A percentile compares a stretch with the other conserved stretches of the same genome.
Conservation (phyloP, 805 yeast genomes). For the Lachancea cidri region DNA sequence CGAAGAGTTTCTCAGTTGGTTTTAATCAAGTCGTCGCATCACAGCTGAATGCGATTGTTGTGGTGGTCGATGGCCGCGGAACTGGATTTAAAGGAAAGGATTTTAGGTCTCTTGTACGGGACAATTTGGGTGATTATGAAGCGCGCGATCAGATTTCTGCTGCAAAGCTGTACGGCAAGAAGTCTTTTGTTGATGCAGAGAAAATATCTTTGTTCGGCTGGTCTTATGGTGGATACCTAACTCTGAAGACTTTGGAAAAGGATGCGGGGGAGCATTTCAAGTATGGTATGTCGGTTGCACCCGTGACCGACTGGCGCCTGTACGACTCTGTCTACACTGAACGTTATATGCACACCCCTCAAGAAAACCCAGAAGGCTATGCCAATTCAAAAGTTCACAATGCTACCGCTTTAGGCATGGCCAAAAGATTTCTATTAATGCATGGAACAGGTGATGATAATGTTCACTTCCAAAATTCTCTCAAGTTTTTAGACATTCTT, state of each 20-base stretch:
- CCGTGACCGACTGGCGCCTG: conserved; percentile 90
- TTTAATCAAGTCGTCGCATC: conserved; percentile 78
- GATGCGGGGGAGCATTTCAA: conserved; percentile 73
- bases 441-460: conserved; percentile 98
- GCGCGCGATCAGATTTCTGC: conserved; percentile 83
- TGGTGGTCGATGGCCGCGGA: conserved; percentile 95
- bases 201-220: conserved; percentile 93
- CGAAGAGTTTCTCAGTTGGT: conserved; percentile 50
- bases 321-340: conserved; percentile 95
- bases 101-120: conserved; percentile 77
- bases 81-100: conserved; percentile 83
- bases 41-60: conserved; percentile 75
- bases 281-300: conserved; percentile 95
- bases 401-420: conserved; percentile 48
- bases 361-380: conserved; percentile 62
- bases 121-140: conserved; percentile 75
- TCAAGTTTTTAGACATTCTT: conserved; percentile 69
- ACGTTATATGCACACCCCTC: conserved; percentile 86
- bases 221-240: conserved; percentile 95
- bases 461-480: conserved; percentile 88
- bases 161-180: conserved; percentile 63
- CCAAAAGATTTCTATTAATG: conserved; percentile 73
- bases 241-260: conserved; percentile 80
- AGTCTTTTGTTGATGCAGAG: conserved; percentile 58
- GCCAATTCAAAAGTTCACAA: conserved; percentile 49